Evolutionary conservation across 129 eudicot genomes (phyloP).

Genomic region (Scalesia atractyloides): DNA sequence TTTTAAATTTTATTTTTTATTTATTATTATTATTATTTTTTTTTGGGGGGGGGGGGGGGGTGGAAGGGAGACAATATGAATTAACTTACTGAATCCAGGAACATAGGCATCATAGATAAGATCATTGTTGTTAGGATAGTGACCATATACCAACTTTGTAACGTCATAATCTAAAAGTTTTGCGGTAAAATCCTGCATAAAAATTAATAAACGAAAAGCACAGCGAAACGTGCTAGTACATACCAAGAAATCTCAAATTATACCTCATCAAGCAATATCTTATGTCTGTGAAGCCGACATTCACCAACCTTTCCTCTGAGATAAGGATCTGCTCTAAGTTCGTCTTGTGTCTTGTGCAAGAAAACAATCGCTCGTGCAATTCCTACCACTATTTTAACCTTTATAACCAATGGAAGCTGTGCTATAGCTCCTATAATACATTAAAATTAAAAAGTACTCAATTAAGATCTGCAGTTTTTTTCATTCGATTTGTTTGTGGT

Average conservation of each 20-base stretch:
- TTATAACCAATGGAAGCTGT: neutral
- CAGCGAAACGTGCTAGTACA: neutral
- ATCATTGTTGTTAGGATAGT: neutral
- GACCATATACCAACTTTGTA: neutral
- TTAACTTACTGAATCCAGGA: conserved; percentile 19
- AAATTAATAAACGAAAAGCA: neutral
- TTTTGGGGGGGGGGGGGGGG: neutral
- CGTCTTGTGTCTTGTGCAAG: neutral
- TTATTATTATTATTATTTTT: no score
- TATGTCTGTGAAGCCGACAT: neutral
- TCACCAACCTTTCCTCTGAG: neutral
- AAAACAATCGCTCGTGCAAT: conserved; percentile 9
- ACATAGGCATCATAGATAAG: neutral
- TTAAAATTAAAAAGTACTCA: neutral
- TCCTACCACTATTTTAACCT: neutral
- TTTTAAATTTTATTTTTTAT: neutral
- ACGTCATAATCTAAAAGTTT: conserved; percentile 18
- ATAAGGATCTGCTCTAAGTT: neutral
- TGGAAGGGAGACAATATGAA: neutral
- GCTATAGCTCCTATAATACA: neutral
- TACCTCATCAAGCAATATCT: conserved; percentile 1
- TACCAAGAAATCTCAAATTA: neutral
- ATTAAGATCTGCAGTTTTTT: neutral
- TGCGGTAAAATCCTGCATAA: conserved; percentile 9
- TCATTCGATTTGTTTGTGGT: neutral